Evolutionary conservation across 2,329 filamentous ascomycete species (phyloP).

Genomic region (Cladosporium sp.): DNA sequence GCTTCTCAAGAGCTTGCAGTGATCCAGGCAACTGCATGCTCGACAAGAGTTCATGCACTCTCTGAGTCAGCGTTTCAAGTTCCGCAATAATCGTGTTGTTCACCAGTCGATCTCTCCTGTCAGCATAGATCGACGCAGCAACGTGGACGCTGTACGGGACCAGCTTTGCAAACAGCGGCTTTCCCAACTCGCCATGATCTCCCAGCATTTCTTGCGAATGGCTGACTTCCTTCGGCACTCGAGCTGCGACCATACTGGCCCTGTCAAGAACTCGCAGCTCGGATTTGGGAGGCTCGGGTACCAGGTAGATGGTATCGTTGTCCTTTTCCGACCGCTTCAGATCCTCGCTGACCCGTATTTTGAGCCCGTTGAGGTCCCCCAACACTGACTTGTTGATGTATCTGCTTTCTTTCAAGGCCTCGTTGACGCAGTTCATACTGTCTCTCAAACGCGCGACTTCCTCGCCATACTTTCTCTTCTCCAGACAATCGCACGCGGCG

Average conservation of each 20-base stretch:
- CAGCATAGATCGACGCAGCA: slow-evolving; percentile 91
- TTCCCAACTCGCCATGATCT: slow-evolving; percentile 70
- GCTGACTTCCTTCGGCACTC: slow-evolving; percentile 75
- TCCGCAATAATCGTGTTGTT: slow-evolving; percentile 84
- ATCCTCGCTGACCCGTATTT: slow-evolving; percentile 78
- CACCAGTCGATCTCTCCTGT: slow-evolving; percentile 83
- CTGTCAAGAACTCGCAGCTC: slow-evolving; percentile 82
- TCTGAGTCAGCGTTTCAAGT: slow-evolving; percentile 74
- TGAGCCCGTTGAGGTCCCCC: slow-evolving; percentile 77
- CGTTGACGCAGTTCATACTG: slow-evolving; percentile 74
- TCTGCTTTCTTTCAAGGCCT: slow-evolving; percentile 78
- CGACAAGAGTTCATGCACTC: slow-evolving; percentile 72
- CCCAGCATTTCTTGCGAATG: slow-evolving; percentile 77
- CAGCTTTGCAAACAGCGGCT: slow-evolving; percentile 81
- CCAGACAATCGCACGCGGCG: slow-evolving; percentile 83
- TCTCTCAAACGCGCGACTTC: slow-evolving; percentile 85
- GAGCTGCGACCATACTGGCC: slow-evolving; percentile 80
- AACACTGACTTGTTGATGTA: slow-evolving; percentile 79
- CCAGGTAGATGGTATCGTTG: slow-evolving; percentile 91
- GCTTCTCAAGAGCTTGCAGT: slow-evolving; percentile 90
- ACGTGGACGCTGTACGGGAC: slow-evolving; percentile 96
- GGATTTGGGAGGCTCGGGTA: slow-evolving; percentile 79
- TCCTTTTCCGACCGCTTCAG: slow-evolving; percentile 91
- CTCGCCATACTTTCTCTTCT: slow-evolving; percentile 92
- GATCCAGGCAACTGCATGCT: slow-evolving; percentile 88